Evolutionary conservation across 306 rosid genomes (phyloP).

Genomic region (Chamaecrista fasciculata): DNA sequence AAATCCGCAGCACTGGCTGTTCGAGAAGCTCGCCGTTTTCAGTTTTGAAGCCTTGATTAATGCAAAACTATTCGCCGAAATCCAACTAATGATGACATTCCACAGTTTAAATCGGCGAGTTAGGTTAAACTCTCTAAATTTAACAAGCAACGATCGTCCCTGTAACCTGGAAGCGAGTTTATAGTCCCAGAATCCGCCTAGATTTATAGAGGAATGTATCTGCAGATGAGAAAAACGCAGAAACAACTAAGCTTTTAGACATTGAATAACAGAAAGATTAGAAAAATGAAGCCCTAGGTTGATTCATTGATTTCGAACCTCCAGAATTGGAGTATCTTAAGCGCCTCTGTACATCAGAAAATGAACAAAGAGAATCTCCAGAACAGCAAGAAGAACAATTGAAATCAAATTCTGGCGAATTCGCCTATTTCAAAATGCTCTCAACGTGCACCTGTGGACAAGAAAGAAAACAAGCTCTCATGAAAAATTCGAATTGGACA

Average conservation of each 20-base stretch:
- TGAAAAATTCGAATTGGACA: conserved; percentile 13
- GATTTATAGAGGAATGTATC: conserved; percentile 41
- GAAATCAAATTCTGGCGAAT: conserved; percentile 15
- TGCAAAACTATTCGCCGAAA: conserved; percentile 41
- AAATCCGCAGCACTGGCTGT: not conserved
- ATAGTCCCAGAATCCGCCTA: conserved; percentile 30
- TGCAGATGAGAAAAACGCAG: conserved; percentile 31
- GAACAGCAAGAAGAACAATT: conserved; percentile 18
- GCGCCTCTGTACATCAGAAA: conserved; percentile 23
- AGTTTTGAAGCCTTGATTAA: conserved; percentile 28
- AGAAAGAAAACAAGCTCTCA: conserved; percentile 8
- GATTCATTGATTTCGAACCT: conserved; percentile 23
- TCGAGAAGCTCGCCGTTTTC: conserved; percentile 25
- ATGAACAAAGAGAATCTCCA: conserved; percentile 32
- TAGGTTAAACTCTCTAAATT: conserved; percentile 17
- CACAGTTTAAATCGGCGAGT: conserved; percentile 40
- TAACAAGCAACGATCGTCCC: not conserved
- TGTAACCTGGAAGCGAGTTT: conserved; percentile 20
- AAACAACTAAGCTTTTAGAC: conserved; percentile 21
- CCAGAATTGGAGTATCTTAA: conserved; percentile 6
- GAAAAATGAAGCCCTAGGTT: conserved; percentile 19
- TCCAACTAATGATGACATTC: conserved; percentile 33
- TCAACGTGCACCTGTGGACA: conserved; percentile 35
- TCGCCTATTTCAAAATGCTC: conserved; percentile 22
- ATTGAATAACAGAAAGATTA: conserved; percentile 25